Conservation (phyloP, 306 rosid genomes). For the Acacia melanoxylon region DNA sequence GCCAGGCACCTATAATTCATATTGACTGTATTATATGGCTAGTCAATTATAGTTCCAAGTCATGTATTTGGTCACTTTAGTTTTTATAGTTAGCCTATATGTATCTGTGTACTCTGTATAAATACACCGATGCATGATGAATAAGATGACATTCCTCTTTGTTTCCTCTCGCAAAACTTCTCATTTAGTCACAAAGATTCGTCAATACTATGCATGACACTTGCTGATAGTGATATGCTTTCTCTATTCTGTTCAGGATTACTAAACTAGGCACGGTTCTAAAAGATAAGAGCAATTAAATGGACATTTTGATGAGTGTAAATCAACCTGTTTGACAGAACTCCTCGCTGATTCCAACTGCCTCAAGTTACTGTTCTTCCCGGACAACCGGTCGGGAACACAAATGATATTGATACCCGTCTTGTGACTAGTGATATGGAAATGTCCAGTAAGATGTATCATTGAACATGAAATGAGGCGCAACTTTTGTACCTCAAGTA, state of each 20-base stretch:
- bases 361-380: constrained; percentile 39
- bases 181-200: not conserved
- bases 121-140: not conserved
- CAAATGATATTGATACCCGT: constrained; percentile 29
- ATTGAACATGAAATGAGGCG: constrained; percentile 34
- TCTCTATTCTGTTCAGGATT: constrained; percentile 26
- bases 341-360: constrained; percentile 36
- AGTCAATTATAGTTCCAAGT: not conserved
- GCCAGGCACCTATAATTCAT: constrained; percentile 16
- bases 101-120: not conserved
- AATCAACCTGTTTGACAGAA: constrained; percentile 40
- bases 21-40: not conserved
- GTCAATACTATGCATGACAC: not conserved
- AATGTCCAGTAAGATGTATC: constrained; percentile 30
- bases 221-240: constrained; percentile 26
- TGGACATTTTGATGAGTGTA: constrained; percentile 29
- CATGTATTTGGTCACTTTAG: not conserved
- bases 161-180: not conserved
- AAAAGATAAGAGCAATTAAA: constrained; percentile 29
- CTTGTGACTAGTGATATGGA: constrained; percentile 28
- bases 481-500: constrained; percentile 31
- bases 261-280: constrained; percentile 21
- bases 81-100: not conserved
- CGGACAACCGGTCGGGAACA: constrained; percentile 21
- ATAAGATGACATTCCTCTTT: not conserved